Conservation (phyloP, 352 stramenopile species). For the Pythium angustatum region DNA sequence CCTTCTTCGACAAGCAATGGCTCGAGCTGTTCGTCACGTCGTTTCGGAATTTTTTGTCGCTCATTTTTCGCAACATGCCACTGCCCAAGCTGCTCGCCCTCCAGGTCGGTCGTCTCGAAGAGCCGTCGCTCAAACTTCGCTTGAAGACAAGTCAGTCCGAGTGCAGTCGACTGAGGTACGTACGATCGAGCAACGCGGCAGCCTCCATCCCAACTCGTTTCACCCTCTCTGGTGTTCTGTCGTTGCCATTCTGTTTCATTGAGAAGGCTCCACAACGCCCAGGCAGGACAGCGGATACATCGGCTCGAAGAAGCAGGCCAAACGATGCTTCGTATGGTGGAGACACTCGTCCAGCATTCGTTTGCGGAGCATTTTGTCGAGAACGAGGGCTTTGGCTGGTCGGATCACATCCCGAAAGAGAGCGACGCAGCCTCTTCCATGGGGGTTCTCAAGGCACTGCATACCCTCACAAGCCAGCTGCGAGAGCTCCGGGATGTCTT, state of each 20-base stretch:
- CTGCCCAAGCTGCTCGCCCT: slow-evolving; percentile 79
- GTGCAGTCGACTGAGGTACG: slow-evolving; percentile 57
- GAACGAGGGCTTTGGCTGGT: not conserved
- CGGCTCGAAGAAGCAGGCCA: slow-evolving; percentile 61
- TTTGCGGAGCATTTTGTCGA: slow-evolving; percentile 62
- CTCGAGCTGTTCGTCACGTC: slow-evolving; percentile 69
- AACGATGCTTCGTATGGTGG: slow-evolving; percentile 60
- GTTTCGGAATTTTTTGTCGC: slow-evolving; percentile 76
- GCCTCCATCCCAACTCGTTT: no score
- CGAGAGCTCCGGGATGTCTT: slow-evolving; percentile 8
- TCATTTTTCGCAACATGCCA: slow-evolving; percentile 74
- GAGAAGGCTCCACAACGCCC: slow-evolving; percentile 41
- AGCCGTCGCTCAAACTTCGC: slow-evolving; percentile 67
- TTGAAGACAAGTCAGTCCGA: slow-evolving; percentile 74
- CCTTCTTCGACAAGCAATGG: slow-evolving; percentile 77
- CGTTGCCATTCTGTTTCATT: not conserved
- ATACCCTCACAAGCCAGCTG: slow-evolving; percentile 15
- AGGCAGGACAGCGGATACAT: slow-evolving; percentile 57
- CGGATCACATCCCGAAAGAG: not conserved
- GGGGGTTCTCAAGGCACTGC: slow-evolving; percentile 11
- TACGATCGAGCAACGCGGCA: no score
- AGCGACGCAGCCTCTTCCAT: not conserved
- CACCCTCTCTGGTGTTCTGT: no score
- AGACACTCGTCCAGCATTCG: slow-evolving; percentile 66
- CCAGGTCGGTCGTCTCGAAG: slow-evolving; percentile 65